Percentiles rank a stretch among this genome's conserved stretches.
Evolutionary conservation across 1,284 basidiomycete species (phyloP).

Genomic region (Marasmius fiardii): DNA sequence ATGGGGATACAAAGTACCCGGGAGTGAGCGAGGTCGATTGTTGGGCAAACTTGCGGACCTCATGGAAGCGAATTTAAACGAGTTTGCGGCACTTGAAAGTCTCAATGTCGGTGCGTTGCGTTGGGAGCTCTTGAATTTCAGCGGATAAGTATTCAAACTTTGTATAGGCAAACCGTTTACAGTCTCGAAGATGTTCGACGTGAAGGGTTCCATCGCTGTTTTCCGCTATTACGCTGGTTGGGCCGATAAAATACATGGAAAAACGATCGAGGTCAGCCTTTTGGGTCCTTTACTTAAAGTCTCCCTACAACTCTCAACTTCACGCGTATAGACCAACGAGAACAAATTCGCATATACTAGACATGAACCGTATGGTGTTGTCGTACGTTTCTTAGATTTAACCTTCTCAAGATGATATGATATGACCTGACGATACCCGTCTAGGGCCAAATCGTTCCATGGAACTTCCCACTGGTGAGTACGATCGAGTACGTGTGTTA

Average conservation of each 20-base stretch:
- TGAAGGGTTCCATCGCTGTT: conserved; percentile 49
- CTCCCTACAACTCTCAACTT: neutral
- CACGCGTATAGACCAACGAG: conserved; percentile 18
- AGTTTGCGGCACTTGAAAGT: conserved; percentile 60
- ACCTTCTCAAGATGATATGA: neutral
- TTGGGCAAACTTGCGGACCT: conserved; percentile 59
- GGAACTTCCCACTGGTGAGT: conserved; percentile 19
- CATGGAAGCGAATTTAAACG: conserved; percentile 61
- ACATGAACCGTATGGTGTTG: conserved; percentile 22
- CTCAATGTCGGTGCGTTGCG: conserved; percentile 45
- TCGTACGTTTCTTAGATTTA: conserved; percentile 12
- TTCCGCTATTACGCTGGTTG: conserved; percentile 59
- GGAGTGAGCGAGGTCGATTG: conserved; percentile 52
- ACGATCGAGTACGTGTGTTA: neutral
- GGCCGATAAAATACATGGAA: conserved; percentile 75
- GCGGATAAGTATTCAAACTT: too few species aligned
- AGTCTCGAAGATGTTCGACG: conserved; percentile 57
- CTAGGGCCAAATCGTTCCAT: conserved; percentile 18
- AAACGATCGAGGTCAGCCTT: conserved; percentile 50
- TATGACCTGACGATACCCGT: neutral
- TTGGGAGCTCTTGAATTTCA: conserved; percentile 20
- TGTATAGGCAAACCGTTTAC: conserved; percentile 27
- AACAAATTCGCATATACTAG: conserved; percentile 22
- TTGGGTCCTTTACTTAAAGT: neutral
- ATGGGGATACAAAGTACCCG: conserved; percentile 56